Evolutionary conservation across 306 rosid species (phyloP).

Genomic region (Canavalia gladiata): DNA sequence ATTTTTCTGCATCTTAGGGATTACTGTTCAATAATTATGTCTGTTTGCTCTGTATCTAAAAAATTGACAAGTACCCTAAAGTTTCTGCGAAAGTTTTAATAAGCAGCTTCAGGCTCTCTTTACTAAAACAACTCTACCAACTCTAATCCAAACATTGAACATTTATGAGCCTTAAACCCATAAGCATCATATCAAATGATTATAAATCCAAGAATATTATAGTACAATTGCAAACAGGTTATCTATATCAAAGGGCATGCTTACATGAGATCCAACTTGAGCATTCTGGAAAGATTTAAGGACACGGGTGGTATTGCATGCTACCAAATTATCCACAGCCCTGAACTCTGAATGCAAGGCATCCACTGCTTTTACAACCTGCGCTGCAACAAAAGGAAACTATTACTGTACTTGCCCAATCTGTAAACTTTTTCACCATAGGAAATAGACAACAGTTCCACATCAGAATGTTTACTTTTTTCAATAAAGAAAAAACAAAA

Average conservation of each 20-base stretch:
- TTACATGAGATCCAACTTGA: constrained; percentile 91
- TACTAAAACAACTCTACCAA: constrained; percentile 2
- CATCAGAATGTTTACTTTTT: not conserved
- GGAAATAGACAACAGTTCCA: constrained; percentile 20
- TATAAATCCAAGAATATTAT: constrained; percentile 3
- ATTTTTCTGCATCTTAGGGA: not conserved
- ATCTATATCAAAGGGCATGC: constrained; percentile 38
- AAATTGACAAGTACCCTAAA: constrained; percentile 2
- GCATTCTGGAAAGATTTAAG: constrained; percentile 85
- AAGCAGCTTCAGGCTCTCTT: not conserved
- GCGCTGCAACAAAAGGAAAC: constrained; percentile 51
- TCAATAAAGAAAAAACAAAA: not conserved
- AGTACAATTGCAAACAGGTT: constrained; percentile 12
- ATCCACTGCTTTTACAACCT: constrained; percentile 88
- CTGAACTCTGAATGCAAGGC: constrained; percentile 79
- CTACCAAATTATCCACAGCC: constrained; percentile 88
- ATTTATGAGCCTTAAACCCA: constrained; percentile 5
- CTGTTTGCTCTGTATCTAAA: not conserved
- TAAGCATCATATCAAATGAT: constrained; percentile 2
- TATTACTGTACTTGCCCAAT: constrained; percentile 19
- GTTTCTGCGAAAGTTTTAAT: not conserved
- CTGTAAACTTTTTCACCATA: constrained; percentile 31
- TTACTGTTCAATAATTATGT: constrained; percentile 13
- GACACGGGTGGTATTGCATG: constrained; percentile 75
- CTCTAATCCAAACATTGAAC: not conserved